phyloP scores from a whole-genome alignment of 2,329 filamentous ascomycete species.

The Aaosphaeria arxii region DNA sequence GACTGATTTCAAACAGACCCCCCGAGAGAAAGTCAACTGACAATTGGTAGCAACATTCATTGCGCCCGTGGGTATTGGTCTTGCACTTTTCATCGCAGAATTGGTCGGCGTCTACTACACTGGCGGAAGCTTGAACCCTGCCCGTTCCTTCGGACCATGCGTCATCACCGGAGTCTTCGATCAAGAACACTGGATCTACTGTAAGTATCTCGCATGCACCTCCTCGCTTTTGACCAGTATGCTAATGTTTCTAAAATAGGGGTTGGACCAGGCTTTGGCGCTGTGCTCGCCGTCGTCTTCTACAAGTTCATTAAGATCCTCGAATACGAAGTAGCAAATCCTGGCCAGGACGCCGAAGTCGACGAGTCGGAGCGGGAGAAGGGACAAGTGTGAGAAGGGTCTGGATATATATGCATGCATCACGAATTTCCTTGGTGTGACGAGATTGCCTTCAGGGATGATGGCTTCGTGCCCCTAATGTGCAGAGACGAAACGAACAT shows the following conservation, averaged over 20 bases:
- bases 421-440: too few species aligned
- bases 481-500: too few species aligned
- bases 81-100: conserved; percentile 64
- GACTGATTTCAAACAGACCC: neutral
- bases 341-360: conserved; percentile 32
- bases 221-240: neutral
- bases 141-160: conserved; percentile 46
- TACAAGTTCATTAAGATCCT: conserved; percentile 47
- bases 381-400: neutral
- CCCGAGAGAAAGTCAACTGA: neutral
- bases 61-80: conserved; percentile 69
- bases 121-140: conserved; percentile 46
- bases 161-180: conserved; percentile 41
- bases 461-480: too few species aligned
- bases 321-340: conserved; percentile 37
- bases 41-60: conserved; percentile 57
- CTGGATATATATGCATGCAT: too few species aligned
- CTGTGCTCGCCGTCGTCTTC: conserved; percentile 47
- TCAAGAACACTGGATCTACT: conserved; percentile 49
- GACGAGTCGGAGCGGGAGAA: conserved; percentile 10
- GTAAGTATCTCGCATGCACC: conserved; percentile 13
- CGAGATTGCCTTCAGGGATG: too few species aligned
- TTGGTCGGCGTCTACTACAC: conserved; percentile 50
- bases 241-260: conserved; percentile 9
- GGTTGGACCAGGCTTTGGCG: conserved; percentile 44